A percentile compares a stretch with the other conserved stretches of the same genome.
Evolutionary conservation across 176 grass and related monocot genomes (phyloP).

Genomic region (Oryza rufipogon): DNA sequence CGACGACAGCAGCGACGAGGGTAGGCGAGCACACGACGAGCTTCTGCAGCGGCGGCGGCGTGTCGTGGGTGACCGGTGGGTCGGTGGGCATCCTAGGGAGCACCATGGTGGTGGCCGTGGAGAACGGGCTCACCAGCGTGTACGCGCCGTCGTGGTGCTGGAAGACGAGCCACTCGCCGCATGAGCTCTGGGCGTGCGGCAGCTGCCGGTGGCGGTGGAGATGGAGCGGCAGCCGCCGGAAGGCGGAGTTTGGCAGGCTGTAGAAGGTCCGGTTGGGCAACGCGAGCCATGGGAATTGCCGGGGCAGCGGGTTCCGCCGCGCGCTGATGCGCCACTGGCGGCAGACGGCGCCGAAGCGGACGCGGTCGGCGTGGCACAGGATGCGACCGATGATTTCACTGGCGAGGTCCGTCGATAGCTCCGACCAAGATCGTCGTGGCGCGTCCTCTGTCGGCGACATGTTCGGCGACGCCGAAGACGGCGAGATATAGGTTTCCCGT

Average conservation of each 20-base stretch:
- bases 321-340: neutral
- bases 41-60: no score
- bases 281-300: neutral
- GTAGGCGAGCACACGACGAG: no score
- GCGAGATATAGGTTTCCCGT: no score
- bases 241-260: constrained; percentile 1
- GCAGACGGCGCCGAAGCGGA: constrained; percentile 29
- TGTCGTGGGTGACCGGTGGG: no score
- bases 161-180: neutral
- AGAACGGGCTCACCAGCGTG: neutral
- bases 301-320: neutral
- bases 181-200: neutral
- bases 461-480: no score
- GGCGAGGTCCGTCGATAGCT: neutral
- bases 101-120: no score
- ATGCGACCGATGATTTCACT: neutral
- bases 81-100: no score
- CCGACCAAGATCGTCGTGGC: neutral
- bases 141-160: neutral
- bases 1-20: no score
- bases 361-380: neutral
- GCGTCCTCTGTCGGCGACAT: no score
- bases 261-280: constrained; percentile 19
- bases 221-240: neutral
- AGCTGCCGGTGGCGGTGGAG: constrained; percentile 4